phyloP scores from a whole-genome alignment of 148 eudicot species.

The Rhododendron mucronatum region DNA sequence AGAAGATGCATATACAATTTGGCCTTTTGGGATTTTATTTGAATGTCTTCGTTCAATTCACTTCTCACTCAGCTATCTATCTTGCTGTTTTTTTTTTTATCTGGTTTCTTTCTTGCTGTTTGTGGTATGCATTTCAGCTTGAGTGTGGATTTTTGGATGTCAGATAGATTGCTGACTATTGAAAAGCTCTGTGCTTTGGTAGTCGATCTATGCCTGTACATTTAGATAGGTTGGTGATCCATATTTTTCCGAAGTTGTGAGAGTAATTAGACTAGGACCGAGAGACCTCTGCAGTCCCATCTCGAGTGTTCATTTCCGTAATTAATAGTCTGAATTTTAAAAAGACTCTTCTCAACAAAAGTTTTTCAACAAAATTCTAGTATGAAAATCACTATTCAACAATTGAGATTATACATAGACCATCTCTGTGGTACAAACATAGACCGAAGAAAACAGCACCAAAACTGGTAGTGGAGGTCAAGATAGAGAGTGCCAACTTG shows the following conservation, averaged over 20 bases:
- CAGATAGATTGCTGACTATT: background rate
- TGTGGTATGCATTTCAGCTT: background rate
- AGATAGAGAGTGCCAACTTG: background rate
- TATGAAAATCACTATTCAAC: no score
- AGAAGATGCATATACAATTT: slow-evolving; percentile 1
- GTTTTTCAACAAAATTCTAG: no score
- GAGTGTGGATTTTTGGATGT: background rate
- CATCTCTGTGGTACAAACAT: no score
- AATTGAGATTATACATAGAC: background rate
- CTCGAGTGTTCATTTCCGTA: no score
- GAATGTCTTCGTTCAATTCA: background rate
- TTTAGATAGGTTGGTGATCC: background rate
- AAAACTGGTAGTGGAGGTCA: background rate
- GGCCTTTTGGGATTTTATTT: background rate
- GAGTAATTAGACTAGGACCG: background rate
- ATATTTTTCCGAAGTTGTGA: background rate
- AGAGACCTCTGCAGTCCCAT: no score
- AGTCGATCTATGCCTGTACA: background rate
- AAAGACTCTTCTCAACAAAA: no score
- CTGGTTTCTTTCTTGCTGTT: background rate
- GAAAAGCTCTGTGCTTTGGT: background rate
- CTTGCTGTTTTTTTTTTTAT: background rate
- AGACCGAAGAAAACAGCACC: background rate
- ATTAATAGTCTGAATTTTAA: no score
- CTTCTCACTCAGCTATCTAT: background rate